Percentiles rank a stretch among this genome's conserved stretches.
These are phyloP conservation scores for Lophiostoma macrostomum DNA, from an alignment of 495 filamentous ascomycete genomes.

Conservation along the genomic window DNA sequence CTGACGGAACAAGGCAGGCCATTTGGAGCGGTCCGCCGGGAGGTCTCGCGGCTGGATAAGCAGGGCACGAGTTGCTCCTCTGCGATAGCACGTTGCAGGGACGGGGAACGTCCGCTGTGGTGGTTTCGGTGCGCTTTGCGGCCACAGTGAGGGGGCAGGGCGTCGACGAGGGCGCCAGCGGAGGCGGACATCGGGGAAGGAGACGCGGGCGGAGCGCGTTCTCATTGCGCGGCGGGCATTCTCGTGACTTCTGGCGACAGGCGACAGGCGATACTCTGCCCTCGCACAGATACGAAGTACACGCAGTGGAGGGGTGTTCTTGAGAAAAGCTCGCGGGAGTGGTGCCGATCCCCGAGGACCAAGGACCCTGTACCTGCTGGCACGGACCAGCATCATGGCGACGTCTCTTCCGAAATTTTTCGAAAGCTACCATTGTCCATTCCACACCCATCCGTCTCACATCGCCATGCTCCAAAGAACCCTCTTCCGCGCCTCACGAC, in stretches of 20 bases:
- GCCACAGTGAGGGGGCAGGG: no score
- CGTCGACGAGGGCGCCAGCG: no score
- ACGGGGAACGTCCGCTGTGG: not conserved
- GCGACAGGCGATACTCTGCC: no score
- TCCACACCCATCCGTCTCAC: not conserved
- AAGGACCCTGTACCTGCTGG: no score
- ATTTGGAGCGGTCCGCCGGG: conserved; percentile 47
- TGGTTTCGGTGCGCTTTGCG: no score
- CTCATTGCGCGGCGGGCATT: no score
- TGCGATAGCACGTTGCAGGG: conserved; percentile 64
- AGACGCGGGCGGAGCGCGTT: no score
- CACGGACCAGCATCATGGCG: not conserved
- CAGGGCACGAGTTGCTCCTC: conserved; percentile 68
- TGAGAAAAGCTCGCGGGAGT: no score
- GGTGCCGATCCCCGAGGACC: no score
- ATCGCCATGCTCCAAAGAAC: conserved; percentile 32
- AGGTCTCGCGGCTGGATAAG: conserved; percentile 56
- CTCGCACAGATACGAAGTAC: no score
- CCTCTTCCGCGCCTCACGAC: conserved; percentile 22
- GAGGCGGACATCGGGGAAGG: not conserved
- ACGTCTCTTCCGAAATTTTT: conserved; percentile 13
- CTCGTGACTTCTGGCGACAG: no score
- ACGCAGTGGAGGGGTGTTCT: no score
- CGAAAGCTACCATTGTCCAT: conserved; percentile 1
- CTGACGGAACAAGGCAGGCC: conserved; percentile 57